These are phyloP conservation scores for Drechmeria coniospora DNA, from an alignment of 2,329 filamentous ascomycete species.

Conservation along the genomic window DNA sequence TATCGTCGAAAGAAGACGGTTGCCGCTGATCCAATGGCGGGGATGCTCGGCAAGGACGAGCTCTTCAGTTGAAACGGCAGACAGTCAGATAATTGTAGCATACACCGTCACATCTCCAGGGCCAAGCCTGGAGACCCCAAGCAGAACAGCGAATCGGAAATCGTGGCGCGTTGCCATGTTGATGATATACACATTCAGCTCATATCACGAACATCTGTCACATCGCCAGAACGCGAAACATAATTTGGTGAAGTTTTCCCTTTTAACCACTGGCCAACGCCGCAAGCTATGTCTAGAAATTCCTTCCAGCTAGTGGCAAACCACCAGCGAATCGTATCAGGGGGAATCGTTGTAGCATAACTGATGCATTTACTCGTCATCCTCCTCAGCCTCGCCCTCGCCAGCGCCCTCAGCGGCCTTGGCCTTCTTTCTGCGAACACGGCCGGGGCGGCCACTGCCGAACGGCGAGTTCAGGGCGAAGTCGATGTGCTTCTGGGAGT, in stretches of 20 bases:
- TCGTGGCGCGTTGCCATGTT: too few relatives aligned
- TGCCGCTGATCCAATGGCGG: constrained; percentile 77
- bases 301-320: constrained; percentile 22
- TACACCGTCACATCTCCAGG: too few relatives aligned
- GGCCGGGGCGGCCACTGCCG: constrained; percentile 89
- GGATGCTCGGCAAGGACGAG: constrained; percentile 59
- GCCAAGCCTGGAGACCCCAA: too few relatives aligned
- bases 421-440: constrained; percentile 99
- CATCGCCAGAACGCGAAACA: too few relatives aligned
- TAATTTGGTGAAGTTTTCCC: constrained; percentile 27
- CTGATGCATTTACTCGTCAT: constrained; percentile 48
- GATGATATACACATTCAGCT: too few relatives aligned
- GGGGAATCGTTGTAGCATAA: constrained; percentile 15
- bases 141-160: too few relatives aligned
- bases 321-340: constrained; percentile 13
- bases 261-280: constrained; percentile 35
- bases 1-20: constrained; percentile 63
- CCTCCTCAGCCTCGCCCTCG: constrained; percentile 70
- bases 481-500: constrained; percentile 99
- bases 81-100: too few relatives aligned
- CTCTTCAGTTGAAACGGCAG: constrained; percentile 35
- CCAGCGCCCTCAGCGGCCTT: constrained; percentile 81
- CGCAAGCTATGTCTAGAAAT: constrained; percentile 32
- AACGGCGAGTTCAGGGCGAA: constrained; percentile 96
- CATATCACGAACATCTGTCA: too few relatives aligned